These are phyloP conservation scores for Thielaviopsis punctulata DNA, from an alignment of 2,329 filamentous ascomycete species.

Conservation along the genomic window DNA sequence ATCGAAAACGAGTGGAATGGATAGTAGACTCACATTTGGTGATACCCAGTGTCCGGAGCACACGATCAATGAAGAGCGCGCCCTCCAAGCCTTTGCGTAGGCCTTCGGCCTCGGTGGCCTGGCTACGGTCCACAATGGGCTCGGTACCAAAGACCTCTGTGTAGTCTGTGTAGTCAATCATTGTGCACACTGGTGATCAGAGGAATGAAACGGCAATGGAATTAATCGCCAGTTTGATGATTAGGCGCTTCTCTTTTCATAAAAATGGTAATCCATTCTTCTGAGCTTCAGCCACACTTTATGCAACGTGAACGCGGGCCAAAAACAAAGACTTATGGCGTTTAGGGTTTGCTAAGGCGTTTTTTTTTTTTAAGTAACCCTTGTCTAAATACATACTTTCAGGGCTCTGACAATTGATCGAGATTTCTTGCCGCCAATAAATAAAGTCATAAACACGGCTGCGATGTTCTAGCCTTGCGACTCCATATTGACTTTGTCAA, in stretches of 20 bases:
- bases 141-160: constrained; percentile 47
- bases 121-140: constrained; percentile 39
- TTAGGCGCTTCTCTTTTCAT: background rate
- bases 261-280: background rate
- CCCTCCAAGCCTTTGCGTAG: constrained; percentile 52
- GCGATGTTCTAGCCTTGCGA: background rate
- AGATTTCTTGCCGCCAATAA: background rate
- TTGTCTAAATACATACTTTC: too few relatives aligned
- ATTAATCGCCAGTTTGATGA: background rate
- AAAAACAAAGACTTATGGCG: background rate
- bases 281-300: constrained; percentile 8
- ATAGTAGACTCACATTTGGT: constrained; percentile 37
- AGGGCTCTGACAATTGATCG: too few relatives aligned
- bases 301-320: background rate
- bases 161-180: constrained; percentile 51
- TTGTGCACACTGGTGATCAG: constrained; percentile 17
- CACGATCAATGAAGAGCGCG: constrained; percentile 62
- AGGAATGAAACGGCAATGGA: background rate
- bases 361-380: constrained; percentile 10
- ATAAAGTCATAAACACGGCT: background rate
- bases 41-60: constrained; percentile 53
- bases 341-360: constrained; percentile 3
- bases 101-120: constrained; percentile 44
- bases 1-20: background rate
- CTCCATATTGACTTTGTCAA: background rate